Percentiles rank a stretch among this genome's conserved stretches.
phyloP scores from a whole-genome alignment of 164 flowering plant species.

The Warburgia ugandensis region DNA sequence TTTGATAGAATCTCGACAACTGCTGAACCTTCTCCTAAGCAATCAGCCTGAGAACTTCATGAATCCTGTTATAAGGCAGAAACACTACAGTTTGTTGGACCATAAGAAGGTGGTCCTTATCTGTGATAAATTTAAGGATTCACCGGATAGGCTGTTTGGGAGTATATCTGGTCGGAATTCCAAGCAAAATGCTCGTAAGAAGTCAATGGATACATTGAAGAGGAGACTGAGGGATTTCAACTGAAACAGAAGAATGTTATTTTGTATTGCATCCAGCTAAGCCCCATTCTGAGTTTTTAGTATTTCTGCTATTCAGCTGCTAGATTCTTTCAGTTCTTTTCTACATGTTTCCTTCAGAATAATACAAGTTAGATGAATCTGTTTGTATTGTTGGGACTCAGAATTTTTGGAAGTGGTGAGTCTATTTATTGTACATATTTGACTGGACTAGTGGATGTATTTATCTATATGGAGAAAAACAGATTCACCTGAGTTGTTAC shows the following conservation, averaged over 20 bases:
- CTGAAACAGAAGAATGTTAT: constrained; percentile 21
- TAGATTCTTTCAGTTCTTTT: neutral
- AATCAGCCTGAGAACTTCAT: constrained; percentile 82
- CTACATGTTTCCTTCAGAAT: too few species aligned
- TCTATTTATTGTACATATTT: neutral
- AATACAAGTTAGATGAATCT: neutral
- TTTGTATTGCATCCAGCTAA: neutral
- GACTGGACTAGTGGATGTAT: neutral
- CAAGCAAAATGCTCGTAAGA: constrained; percentile 66
- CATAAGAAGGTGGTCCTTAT: constrained; percentile 65
- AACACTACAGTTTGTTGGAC: constrained; percentile 59
- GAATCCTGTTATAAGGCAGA: constrained; percentile 83
- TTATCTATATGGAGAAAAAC: neutral
- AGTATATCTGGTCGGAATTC: constrained; percentile 64
- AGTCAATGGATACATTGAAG: constrained; percentile 79
- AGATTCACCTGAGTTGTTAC: neutral
- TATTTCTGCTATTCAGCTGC: neutral
- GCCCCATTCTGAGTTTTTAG: neutral
- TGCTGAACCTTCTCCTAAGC: constrained; percentile 70
- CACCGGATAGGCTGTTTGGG: constrained; percentile 79
- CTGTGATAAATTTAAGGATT: constrained; percentile 74
- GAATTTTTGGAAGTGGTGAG: neutral
- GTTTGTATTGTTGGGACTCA: neutral
- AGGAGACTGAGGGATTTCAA: constrained; percentile 75
- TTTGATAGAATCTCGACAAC: constrained; percentile 67